phyloP scores from a whole-genome alignment of 2,329 filamentous ascomycete species.

The Malbranchea zuffiana region DNA sequence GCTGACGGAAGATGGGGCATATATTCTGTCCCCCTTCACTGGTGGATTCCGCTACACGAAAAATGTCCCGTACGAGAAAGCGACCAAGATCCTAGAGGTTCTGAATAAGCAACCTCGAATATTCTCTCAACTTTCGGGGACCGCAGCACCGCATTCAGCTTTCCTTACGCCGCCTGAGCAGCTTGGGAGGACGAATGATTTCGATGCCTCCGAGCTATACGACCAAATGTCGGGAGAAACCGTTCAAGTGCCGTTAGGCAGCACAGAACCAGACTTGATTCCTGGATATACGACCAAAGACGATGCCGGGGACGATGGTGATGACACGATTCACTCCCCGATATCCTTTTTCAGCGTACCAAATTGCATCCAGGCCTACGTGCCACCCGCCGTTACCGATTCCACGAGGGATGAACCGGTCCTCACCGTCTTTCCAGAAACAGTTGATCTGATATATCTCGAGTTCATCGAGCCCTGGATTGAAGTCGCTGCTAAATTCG shows the following conservation, averaged over 20 bases:
- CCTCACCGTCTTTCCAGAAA: conserved; percentile 44
- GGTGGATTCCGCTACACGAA: conserved; percentile 66
- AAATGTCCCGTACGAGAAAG: conserved; percentile 68
- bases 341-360: conserved; percentile 68
- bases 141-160: conserved; percentile 14
- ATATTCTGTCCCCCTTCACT: conserved; percentile 76
- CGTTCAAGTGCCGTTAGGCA: conserved; percentile 7
- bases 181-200: conserved; percentile 20
- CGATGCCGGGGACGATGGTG: conserved; percentile 70
- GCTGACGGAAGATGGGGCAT: conserved; percentile 81
- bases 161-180: conserved; percentile 39
- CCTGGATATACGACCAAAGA: conserved; percentile 86
- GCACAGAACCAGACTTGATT: conserved; percentile 27
- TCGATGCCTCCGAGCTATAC: conserved; percentile 4
- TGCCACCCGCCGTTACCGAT: conserved; percentile 35
- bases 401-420: conserved; percentile 7
- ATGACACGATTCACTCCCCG: conserved; percentile 72
- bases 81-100: conserved; percentile 53
- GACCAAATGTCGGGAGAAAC: conserved; percentile 7
- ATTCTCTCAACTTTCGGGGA: conserved; percentile 20
- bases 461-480: conserved; percentile 84
- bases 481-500: conserved; percentile 57
- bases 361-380: conserved; percentile 67
- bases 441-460: conserved; percentile 79
- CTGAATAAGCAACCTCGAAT: conserved; percentile 49